Evolutionary conservation across 352 stramenopile genomes (phyloP).

Genomic region (Pythium monospermum): DNA sequence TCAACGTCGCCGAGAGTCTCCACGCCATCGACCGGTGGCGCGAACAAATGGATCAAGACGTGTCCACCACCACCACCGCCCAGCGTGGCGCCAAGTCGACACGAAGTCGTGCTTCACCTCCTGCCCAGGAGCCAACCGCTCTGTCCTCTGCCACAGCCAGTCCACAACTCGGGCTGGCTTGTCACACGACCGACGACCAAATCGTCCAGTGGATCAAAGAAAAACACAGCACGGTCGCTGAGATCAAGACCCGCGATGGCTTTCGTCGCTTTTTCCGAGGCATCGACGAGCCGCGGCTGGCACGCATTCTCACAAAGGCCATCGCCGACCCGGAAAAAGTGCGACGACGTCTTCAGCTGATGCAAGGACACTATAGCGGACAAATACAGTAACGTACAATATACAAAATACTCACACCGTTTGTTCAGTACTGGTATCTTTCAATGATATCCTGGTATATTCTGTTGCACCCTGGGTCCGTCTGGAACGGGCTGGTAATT

Average conservation of each 20-base stretch:
- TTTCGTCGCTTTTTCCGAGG: slow-evolving; percentile 64
- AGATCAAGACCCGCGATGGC: slow-evolving; percentile 69
- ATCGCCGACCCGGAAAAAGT: slow-evolving; percentile 55
- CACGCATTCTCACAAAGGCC: slow-evolving; percentile 38
- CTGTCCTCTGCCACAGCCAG: background rate
- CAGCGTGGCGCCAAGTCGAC: background rate
- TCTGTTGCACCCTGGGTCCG: no score
- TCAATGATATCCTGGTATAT: no score
- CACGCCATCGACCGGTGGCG: slow-evolving; percentile 70
- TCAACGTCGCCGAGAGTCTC: slow-evolving; percentile 69
- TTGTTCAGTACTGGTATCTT: no score
- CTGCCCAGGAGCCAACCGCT: background rate
- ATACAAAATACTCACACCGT: slow-evolving; percentile 1
- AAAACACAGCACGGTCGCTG: slow-evolving; percentile 31
- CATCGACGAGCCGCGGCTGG: slow-evolving; percentile 45
- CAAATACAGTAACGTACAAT: slow-evolving; percentile 4
- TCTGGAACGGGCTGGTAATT: no score
- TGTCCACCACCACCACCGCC: background rate
- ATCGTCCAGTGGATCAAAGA: slow-evolving; percentile 47
- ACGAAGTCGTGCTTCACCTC: background rate
- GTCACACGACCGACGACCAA: slow-evolving; percentile 36
- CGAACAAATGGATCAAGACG: slow-evolving; percentile 56
- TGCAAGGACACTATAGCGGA: slow-evolving; percentile 41
- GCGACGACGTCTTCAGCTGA: slow-evolving; percentile 58
- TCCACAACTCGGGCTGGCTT: slow-evolving; percentile 29